Conservation (phyloP, 495 filamentous ascomycete genomes). For the Penicillium pulvis region DNA sequence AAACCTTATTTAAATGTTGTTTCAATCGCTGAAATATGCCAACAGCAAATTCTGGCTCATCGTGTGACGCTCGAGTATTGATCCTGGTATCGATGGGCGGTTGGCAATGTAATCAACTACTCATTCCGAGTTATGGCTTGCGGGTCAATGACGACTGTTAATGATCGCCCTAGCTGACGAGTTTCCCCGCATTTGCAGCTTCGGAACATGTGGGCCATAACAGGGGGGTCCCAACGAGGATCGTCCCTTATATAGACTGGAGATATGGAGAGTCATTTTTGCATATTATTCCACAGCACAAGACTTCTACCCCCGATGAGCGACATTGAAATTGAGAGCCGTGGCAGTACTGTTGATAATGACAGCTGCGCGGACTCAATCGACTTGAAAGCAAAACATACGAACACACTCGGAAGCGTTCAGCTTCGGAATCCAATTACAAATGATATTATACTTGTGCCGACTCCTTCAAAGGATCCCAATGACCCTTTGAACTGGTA, state of each 20-base stretch:
- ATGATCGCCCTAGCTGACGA: neutral
- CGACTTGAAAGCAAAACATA: slow-evolving; percentile 1
- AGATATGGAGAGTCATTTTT: neutral
- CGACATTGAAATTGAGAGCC: neutral
- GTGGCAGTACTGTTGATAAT: neutral
- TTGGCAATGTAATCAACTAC: neutral
- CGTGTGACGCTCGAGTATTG: neutral
- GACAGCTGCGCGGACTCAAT: neutral
- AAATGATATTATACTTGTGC: slow-evolving; percentile 7
- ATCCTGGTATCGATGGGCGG: neutral
- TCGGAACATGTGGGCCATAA: slow-evolving; percentile 2
- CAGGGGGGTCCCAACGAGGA: neutral
- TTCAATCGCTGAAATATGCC: neutral
- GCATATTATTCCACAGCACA: neutral
- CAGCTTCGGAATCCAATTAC: slow-evolving; percentile 3
- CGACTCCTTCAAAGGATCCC: slow-evolving; percentile 2
- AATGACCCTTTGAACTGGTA: slow-evolving; percentile 15
- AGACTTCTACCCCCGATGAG: neutral
- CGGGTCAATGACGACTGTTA: neutral
- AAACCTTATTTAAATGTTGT: neutral
- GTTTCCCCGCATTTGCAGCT: slow-evolving; percentile 1
- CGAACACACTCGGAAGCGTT: slow-evolving; percentile 8
- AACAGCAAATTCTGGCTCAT: neutral
- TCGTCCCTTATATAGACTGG: neutral
- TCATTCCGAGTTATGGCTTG: neutral